Evolutionary conservation across 2,329 filamentous ascomycete genomes (phyloP).

Genomic region (Xylaria sp.): DNA sequence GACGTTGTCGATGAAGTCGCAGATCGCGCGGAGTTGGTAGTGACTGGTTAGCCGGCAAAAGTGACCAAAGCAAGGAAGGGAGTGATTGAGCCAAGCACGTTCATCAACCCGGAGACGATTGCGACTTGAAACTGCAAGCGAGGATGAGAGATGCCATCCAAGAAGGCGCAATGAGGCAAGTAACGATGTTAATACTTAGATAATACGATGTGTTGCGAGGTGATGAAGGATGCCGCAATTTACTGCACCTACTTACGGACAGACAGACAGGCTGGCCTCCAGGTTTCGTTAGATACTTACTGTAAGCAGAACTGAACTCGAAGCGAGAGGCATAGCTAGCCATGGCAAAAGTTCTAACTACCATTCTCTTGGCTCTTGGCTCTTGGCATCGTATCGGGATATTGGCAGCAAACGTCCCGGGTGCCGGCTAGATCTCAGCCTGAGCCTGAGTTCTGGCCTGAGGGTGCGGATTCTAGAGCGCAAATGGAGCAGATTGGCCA

Average conservation of each 20-base stretch:
- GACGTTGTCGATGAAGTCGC: slow-evolving; percentile 15
- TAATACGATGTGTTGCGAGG: too few relatives aligned
- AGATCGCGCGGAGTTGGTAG: slow-evolving; percentile 20
- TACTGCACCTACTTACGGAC: too few relatives aligned
- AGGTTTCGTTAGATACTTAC: too few relatives aligned
- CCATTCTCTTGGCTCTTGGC: slow-evolving; percentile 26
- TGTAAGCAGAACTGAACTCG: too few relatives aligned
- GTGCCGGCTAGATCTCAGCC: slow-evolving; percentile 16
- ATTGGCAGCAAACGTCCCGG: slow-evolving; percentile 8
- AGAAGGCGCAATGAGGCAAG: slow-evolving; percentile 20
- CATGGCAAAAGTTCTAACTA: neutral
- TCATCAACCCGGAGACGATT: slow-evolving; percentile 9
- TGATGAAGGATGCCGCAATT: too few relatives aligned
- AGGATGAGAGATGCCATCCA: slow-evolving; percentile 1
- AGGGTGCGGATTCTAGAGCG: slow-evolving; percentile 5
- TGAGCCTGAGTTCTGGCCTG: too few relatives aligned
- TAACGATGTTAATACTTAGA: neutral
- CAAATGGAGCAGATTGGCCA: slow-evolving; percentile 17
- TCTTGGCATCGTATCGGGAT: slow-evolving; percentile 35
- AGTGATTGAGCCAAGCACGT: slow-evolving; percentile 2
- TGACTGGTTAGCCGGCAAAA: slow-evolving; percentile 13
- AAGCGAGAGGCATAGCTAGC: neutral
- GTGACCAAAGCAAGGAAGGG: slow-evolving; percentile 4
- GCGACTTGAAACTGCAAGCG: neutral
- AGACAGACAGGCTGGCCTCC: too few relatives aligned